Conservation (phyloP, 1,139 yeast genomes). For the Arxiozyma slooffiae region DNA sequence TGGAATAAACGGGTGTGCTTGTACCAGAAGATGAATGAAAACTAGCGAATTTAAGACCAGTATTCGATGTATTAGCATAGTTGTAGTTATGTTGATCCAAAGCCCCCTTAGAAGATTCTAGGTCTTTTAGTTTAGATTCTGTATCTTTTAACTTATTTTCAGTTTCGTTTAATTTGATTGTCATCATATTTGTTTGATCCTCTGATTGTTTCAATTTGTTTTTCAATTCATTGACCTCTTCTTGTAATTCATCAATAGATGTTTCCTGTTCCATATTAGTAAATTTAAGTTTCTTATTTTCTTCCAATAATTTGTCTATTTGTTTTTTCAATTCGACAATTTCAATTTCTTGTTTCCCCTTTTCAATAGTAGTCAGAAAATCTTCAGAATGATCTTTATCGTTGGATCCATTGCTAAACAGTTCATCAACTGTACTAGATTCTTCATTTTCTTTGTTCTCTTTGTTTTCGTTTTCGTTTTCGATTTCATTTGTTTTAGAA, state of each 20-base stretch:
- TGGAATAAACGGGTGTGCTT: conserved; percentile 9
- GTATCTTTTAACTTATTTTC: conserved; percentile 14
- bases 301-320: conserved; percentile 28
- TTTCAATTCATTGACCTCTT: conserved; percentile 30
- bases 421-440: conserved; percentile 6
- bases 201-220: conserved; percentile 24
- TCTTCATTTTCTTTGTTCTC: conserved; percentile 3
- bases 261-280: conserved; percentile 41
- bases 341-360: conserved; percentile 26
- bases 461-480: not conserved
- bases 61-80: not conserved
- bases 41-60: conserved; percentile 12
- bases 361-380: conserved; percentile 28
- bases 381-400: conserved; percentile 10
- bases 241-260: conserved; percentile 34
- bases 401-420: conserved; percentile 1
- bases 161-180: conserved; percentile 17
- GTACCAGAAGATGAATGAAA: conserved; percentile 9
- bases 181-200: conserved; percentile 14
- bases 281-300: conserved; percentile 32
- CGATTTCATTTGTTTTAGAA: not conserved
- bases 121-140: conserved; percentile 21
- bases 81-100: not conserved
- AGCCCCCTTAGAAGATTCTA: conserved; percentile 8
- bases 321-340: conserved; percentile 22